phyloP scores from a whole-genome alignment of 2,329 filamentous ascomycete species.

The Talaromyces pinophilus region DNA sequence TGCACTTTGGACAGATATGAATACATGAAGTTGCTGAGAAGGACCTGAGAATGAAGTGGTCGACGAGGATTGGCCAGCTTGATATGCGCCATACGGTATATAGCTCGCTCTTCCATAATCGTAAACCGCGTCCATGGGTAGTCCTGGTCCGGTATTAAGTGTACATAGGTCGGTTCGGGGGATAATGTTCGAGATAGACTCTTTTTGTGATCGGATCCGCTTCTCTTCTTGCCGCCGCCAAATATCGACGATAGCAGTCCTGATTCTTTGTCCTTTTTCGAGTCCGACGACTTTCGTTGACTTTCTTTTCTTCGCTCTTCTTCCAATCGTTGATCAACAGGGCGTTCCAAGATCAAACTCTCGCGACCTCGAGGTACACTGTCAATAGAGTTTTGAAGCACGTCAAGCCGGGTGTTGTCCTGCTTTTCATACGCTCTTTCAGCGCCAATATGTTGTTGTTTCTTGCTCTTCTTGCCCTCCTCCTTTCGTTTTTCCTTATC shows the following conservation, averaged over 20 bases:
- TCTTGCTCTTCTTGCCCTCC: slow-evolving; percentile 60
- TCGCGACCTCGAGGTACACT: slow-evolving; percentile 64
- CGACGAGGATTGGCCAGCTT: slow-evolving; percentile 97
- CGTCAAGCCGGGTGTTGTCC: slow-evolving; percentile 80
- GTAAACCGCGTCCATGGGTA: slow-evolving; percentile 96
- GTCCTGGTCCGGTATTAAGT: slow-evolving; percentile 82
- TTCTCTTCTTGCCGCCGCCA: slow-evolving; percentile 83
- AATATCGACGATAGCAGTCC: slow-evolving; percentile 94
- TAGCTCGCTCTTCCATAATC: slow-evolving; percentile 91
- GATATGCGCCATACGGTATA: slow-evolving; percentile 98
- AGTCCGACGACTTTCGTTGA: slow-evolving; percentile 66
- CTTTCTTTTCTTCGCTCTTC: slow-evolving; percentile 74
- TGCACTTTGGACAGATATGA: slow-evolving; percentile 98
- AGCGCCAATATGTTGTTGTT: slow-evolving; percentile 51
- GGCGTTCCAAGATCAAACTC: slow-evolving; percentile 77
- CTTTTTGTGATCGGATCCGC: slow-evolving; percentile 72
- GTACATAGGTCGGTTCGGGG: slow-evolving; percentile 73
- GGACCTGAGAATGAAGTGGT: slow-evolving; percentile 87
- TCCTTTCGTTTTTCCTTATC: slow-evolving; percentile 64
- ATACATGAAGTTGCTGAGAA: slow-evolving; percentile 99
- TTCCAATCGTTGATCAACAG: slow-evolving; percentile 70
- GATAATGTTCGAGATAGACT: slow-evolving; percentile 71
- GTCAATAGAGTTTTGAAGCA: slow-evolving; percentile 86
- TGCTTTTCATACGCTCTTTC: slow-evolving; percentile 70
- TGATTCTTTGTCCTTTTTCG: slow-evolving; percentile 83